These are phyloP conservation scores for Boehmeria nivea DNA, from an alignment of 306 rosid genomes.

Conservation along the genomic window DNA sequence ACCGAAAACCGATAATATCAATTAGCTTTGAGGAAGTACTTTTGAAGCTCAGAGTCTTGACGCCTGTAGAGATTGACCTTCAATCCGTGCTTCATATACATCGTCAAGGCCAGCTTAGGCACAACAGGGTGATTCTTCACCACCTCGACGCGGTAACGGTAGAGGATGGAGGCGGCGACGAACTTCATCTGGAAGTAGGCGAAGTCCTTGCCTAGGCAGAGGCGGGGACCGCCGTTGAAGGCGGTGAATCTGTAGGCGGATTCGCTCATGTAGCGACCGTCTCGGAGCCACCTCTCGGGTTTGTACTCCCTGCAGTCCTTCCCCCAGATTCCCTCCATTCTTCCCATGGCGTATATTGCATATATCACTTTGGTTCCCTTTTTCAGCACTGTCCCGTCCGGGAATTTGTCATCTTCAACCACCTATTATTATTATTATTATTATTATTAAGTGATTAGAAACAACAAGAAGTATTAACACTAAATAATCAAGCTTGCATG, in stretches of 20 bases:
- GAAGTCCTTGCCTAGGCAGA: slow-evolving; percentile 89
- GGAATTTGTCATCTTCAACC: slow-evolving; percentile 62
- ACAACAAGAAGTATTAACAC: too few species aligned
- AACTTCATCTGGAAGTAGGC: slow-evolving; percentile 95
- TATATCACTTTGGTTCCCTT: slow-evolving; percentile 80
- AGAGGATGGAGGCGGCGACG: slow-evolving; percentile 66
- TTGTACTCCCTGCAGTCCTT: slow-evolving; percentile 65
- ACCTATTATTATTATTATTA: slow-evolving; percentile 30
- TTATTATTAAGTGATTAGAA: too few species aligned
- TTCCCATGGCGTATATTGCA: slow-evolving; percentile 87
- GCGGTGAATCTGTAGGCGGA: slow-evolving; percentile 89
- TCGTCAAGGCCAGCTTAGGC: slow-evolving; percentile 83
- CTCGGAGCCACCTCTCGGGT: slow-evolving; percentile 85
- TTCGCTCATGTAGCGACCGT: slow-evolving; percentile 68
- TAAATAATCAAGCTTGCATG: background rate
- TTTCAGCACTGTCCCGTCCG: slow-evolving; percentile 70
- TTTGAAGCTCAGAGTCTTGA: slow-evolving; percentile 28
- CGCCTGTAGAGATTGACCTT: slow-evolving; percentile 45
- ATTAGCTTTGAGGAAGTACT: background rate
- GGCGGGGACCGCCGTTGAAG: slow-evolving; percentile 91
- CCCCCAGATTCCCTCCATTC: slow-evolving; percentile 89
- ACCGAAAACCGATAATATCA: too few species aligned
- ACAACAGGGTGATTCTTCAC: slow-evolving; percentile 47
- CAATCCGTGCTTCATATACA: slow-evolving; percentile 88
- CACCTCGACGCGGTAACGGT: slow-evolving; percentile 56